Evolutionary conservation across 2,329 filamentous ascomycete genomes (phyloP).

Genomic region (Ceratocystis variospora): DNA sequence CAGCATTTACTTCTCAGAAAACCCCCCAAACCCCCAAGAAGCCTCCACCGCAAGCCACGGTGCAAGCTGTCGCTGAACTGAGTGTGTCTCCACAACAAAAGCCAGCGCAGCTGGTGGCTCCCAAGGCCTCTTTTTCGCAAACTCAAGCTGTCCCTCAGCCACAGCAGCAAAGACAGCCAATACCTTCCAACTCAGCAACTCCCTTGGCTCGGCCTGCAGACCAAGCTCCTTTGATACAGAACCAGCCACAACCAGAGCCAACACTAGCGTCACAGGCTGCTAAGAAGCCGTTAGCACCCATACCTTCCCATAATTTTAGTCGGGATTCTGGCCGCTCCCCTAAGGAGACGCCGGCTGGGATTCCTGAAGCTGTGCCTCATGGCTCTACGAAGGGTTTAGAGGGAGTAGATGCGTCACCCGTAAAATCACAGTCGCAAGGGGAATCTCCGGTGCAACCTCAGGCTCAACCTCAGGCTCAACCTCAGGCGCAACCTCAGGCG

Average conservation of each 20-base stretch:
- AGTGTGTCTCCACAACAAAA: neutral
- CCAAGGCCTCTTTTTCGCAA: neutral
- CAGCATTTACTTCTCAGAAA: neutral
- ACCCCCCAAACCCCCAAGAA: neutral
- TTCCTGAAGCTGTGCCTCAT: neutral
- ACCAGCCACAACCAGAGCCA: neutral
- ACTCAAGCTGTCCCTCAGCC: neutral
- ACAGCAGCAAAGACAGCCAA: neutral
- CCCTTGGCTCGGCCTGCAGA: neutral
- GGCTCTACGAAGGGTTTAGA: neutral
- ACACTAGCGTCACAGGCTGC: neutral
- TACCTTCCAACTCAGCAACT: neutral
- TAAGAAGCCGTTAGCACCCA: neutral
- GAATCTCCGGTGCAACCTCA: neutral
- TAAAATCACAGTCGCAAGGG: neutral
- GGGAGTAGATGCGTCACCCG: neutral
- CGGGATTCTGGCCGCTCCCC: neutral
- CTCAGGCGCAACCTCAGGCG: neutral
- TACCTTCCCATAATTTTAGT: neutral
- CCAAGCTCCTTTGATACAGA: neutral
- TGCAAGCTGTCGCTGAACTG: neutral
- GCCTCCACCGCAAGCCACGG: neutral
- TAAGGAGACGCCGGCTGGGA: neutral
- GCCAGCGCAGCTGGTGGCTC: neutral
- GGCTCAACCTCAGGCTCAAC: neutral